phyloP scores from a whole-genome alignment of 345 rosid species.

The Moricandia arvensis region DNA sequence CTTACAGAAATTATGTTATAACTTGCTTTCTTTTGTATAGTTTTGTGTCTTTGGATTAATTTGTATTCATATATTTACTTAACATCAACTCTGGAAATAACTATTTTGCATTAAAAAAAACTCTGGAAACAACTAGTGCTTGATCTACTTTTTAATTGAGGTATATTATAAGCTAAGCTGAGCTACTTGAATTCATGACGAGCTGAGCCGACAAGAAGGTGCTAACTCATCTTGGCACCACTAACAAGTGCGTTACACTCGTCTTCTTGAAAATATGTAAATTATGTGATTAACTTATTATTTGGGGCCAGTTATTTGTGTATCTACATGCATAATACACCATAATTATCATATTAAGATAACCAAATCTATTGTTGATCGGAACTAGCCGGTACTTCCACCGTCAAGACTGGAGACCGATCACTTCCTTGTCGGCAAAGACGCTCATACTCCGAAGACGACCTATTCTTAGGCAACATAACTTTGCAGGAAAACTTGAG shows the following conservation, averaged over 20 bases:
- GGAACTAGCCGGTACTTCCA: slow-evolving; percentile 14
- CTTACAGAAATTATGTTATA: too few species aligned
- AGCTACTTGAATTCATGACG: too few species aligned
- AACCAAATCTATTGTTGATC: slow-evolving; percentile 15
- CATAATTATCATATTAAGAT: not conserved
- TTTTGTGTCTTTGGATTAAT: too few species aligned
- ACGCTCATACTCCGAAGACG: slow-evolving; percentile 35
- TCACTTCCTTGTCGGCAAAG: slow-evolving; percentile 38
- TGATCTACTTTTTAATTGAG: too few species aligned
- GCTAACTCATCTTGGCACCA: too few species aligned
- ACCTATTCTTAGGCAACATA: slow-evolving; percentile 27
- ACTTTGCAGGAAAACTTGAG: slow-evolving; percentile 50
- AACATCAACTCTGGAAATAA: too few species aligned
- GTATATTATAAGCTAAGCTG: too few species aligned
- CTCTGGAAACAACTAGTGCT: too few species aligned
- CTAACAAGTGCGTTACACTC: not conserved
- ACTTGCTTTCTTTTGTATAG: too few species aligned
- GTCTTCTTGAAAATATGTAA: not conserved
- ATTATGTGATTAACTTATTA: not conserved
- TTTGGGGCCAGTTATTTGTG: not conserved
- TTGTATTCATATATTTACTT: too few species aligned
- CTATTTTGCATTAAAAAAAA: too few species aligned
- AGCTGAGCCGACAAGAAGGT: too few species aligned
- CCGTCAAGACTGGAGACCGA: slow-evolving; percentile 21
- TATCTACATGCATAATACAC: not conserved